phyloP scores from a whole-genome alignment of 768 basidiomycete species.

The Amanita subjunquillea region DNA sequence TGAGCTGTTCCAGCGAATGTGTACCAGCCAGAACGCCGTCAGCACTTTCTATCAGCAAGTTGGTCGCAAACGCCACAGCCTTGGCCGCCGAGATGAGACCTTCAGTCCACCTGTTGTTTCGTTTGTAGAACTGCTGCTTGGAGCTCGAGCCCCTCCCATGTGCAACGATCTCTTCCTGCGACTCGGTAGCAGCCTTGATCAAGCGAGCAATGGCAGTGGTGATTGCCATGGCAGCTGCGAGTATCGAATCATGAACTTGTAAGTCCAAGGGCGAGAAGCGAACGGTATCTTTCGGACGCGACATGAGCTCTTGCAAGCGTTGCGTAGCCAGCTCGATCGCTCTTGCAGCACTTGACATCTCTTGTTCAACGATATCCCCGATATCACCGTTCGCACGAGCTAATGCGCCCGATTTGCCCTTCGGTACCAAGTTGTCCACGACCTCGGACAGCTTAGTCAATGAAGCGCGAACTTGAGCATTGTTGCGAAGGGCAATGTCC shows the following conservation, averaged over 20 bases:
- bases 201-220: conserved; percentile 91
- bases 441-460: conserved; percentile 80
- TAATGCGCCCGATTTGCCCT: conserved; percentile 63
- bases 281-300: conserved; percentile 78
- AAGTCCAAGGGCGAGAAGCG: conserved; percentile 87
- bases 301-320: conserved; percentile 85
- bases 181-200: conserved; percentile 94
- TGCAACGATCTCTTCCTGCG: conserved; percentile 95
- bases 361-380: conserved; percentile 91
- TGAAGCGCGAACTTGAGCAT: conserved; percentile 73
- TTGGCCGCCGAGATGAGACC: conserved; percentile 98
- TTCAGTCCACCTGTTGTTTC: conserved; percentile 99
- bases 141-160: conserved; percentile 91
- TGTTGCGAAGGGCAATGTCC: conserved; percentile 84
- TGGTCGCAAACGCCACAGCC: conserved; percentile 94
- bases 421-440: conserved; percentile 80
- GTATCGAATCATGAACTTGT: conserved; percentile 96
- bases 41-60: conserved; percentile 90
- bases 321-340: conserved; percentile 92
- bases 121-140: conserved; percentile 96
- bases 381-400: conserved; percentile 84
- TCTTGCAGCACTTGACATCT: conserved; percentile 87
- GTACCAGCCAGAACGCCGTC: conserved; percentile 96
- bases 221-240: conserved; percentile 88
- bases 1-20: conserved; percentile 95